A percentile compares a stretch with the other conserved stretches of the same genome.
Evolutionary conservation across 148 eudicot species (phyloP).

Genomic region (Chenopodium quinoa): DNA sequence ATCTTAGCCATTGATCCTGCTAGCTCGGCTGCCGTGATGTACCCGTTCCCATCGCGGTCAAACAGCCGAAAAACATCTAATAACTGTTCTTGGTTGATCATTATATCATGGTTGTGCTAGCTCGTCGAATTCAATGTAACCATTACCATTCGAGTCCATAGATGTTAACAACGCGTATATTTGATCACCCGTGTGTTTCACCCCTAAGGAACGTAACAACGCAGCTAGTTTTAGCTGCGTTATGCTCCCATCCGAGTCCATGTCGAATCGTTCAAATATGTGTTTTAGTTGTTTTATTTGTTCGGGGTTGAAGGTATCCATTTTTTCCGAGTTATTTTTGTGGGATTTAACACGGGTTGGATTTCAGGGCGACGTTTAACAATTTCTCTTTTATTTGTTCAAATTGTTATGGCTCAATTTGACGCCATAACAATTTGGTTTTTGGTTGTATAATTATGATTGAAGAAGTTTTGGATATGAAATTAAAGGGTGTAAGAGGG

Average conservation of each 20-base stretch:
- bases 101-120: constrained; percentile 37
- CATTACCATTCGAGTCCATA: constrained; percentile 64
- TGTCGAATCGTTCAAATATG: constrained; percentile 67
- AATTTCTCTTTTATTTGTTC: too few species aligned
- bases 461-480: neutral
- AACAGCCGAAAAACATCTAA: constrained; percentile 51
- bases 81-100: constrained; percentile 58
- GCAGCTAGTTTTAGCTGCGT: constrained; percentile 75
- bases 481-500: neutral
- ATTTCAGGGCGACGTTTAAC: too few species aligned
- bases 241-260: constrained; percentile 67
- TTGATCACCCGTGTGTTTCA: constrained; percentile 58
- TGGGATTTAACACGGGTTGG: too few species aligned
- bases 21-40: constrained; percentile 62
- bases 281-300: constrained; percentile 49
- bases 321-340: neutral
- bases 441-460: neutral
- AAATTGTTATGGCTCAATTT: too few species aligned
- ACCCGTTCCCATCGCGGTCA: constrained; percentile 68
- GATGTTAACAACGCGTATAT: constrained; percentile 39
- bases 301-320: constrained; percentile 37
- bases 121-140: constrained; percentile 63
- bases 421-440: too few species aligned
- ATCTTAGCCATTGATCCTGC: constrained; percentile 74
- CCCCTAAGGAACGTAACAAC: constrained; percentile 58